Evolutionary conservation across 164 flowering plant species (phyloP).

Genomic region (Chloranthus sessilifolius): DNA sequence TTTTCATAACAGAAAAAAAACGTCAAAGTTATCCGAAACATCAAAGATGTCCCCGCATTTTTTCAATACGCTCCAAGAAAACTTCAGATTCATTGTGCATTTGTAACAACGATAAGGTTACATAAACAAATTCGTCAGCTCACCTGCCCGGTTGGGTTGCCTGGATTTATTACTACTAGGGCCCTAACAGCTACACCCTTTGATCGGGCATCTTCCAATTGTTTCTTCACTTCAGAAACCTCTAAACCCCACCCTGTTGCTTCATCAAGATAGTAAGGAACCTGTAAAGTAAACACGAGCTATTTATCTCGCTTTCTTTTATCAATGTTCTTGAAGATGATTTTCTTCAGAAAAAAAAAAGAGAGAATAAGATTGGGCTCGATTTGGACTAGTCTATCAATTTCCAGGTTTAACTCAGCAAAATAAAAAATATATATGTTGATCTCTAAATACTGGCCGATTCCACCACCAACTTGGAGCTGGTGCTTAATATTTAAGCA

Average conservation of each 20-base stretch:
- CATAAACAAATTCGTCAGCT: constrained; percentile 1
- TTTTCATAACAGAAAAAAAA: background rate
- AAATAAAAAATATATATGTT: no score
- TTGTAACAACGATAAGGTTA: no score
- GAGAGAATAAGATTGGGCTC: no score
- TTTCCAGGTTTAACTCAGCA: no score
- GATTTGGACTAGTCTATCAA: no score
- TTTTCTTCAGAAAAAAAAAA: no score
- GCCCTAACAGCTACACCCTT: constrained; percentile 83
- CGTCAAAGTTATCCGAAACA: background rate
- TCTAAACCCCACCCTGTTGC: constrained; percentile 95
- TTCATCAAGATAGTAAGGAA: constrained; percentile 95
- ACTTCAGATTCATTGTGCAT: no score
- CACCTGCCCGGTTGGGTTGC: constrained; percentile 99
- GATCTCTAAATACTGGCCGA: background rate
- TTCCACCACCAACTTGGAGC: background rate
- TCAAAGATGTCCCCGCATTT: no score
- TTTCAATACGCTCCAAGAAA: no score
- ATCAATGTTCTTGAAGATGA: background rate
- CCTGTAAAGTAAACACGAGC: constrained; percentile 40
- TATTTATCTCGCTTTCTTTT: background rate
- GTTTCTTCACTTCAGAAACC: constrained; percentile 73
- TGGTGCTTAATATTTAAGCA: no score
- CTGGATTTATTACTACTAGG: constrained; percentile 98
- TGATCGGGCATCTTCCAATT: constrained; percentile 65